Evolutionary conservation across 495 filamentous ascomycete genomes (phyloP).

Genomic region (Penicillium cinerascens): DNA sequence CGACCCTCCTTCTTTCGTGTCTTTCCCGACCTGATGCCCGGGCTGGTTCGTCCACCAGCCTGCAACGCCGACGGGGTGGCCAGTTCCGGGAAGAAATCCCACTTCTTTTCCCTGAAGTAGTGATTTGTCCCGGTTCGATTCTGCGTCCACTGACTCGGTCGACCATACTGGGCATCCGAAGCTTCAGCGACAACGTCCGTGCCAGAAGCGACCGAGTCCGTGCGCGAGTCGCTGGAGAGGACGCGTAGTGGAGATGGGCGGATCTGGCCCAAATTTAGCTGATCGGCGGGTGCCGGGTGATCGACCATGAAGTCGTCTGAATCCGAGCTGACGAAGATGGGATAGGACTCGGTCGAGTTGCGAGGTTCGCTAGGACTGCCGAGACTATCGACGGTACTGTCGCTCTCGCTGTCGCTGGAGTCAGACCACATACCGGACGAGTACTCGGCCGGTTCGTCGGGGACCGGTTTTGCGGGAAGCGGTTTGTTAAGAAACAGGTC

Average conservation of each 20-base stretch:
- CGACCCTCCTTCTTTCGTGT: conserved; percentile 26
- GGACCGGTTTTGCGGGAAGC: conserved; percentile 31
- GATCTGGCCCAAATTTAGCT: conserved; percentile 8
- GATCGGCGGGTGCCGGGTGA: conserved; percentile 18
- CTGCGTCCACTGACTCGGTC: conserved; percentile 21
- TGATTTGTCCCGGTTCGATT: conserved; percentile 34
- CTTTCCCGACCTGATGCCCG: conserved; percentile 1
- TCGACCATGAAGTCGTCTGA: conserved; percentile 32
- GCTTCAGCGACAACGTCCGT: not conserved
- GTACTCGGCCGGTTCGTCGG: conserved; percentile 18
- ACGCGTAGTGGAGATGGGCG: conserved; percentile 11
- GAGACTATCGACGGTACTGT: conserved; percentile 30
- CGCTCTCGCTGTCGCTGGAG: conserved; percentile 32
- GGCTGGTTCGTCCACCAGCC: conserved; percentile 12
- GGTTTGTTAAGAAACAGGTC: conserved; percentile 36
- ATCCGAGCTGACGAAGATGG: conserved; percentile 38
- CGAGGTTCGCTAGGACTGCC: conserved; percentile 27
- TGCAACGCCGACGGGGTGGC: conserved; percentile 30
- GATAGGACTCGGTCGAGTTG: conserved; percentile 32
- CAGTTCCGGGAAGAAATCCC: conserved; percentile 48
- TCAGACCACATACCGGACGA: conserved; percentile 30
- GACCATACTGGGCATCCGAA: conserved; percentile 28
- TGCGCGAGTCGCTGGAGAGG: conserved; percentile 6
- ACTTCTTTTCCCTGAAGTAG: conserved; percentile 49
- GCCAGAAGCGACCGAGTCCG: conserved; percentile 5